Evolutionary conservation across 2,329 filamentous ascomycete genomes (phyloP).

Genomic region (Penicillium sp.): DNA sequence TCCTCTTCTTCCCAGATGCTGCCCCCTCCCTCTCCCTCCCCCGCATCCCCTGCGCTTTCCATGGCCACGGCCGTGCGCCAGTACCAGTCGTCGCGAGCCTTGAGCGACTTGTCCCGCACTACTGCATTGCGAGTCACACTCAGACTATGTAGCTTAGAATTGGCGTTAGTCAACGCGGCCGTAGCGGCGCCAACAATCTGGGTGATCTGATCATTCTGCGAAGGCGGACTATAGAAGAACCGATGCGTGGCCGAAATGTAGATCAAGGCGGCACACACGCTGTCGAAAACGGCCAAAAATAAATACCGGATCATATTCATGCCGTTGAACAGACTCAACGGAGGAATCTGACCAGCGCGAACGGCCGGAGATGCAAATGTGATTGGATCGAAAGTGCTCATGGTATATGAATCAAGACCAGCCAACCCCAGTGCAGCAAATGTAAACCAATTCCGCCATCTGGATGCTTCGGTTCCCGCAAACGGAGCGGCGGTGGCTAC

Average conservation of each 20-base stretch:
- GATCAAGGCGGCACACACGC: conserved; percentile 59
- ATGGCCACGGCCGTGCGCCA: conserved; percentile 59
- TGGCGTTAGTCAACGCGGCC: conserved; percentile 54
- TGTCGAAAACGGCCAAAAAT: conserved; percentile 63
- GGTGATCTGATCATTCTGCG: conserved; percentile 64
- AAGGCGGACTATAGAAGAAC: conserved; percentile 62
- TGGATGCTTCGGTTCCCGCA: conserved; percentile 58
- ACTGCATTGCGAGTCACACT: conserved; percentile 78
- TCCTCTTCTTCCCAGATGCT: conserved; percentile 68
- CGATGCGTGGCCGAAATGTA: conserved; percentile 78
- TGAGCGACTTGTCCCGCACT: conserved; percentile 67
- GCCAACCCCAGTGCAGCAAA: conserved; percentile 58
- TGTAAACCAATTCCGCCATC: conserved; percentile 70
- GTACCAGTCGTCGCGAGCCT: conserved; percentile 64
- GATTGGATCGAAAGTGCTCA: conserved; percentile 59
- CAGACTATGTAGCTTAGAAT: conserved; percentile 66
- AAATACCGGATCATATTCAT: conserved; percentile 61
- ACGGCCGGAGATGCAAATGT: conserved; percentile 56
- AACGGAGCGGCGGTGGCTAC: conserved; percentile 67
- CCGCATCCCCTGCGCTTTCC: conserved; percentile 62
- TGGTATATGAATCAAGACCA: conserved; percentile 61
- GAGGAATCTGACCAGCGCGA: conserved; percentile 60
- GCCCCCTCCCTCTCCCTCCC: conserved; percentile 56
- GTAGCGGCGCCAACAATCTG: conserved; percentile 44
- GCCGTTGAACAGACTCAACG: conserved; percentile 29